phyloP scores from a whole-genome alignment of 2,329 filamentous ascomycete species.

The Talaromyces piceae region DNA sequence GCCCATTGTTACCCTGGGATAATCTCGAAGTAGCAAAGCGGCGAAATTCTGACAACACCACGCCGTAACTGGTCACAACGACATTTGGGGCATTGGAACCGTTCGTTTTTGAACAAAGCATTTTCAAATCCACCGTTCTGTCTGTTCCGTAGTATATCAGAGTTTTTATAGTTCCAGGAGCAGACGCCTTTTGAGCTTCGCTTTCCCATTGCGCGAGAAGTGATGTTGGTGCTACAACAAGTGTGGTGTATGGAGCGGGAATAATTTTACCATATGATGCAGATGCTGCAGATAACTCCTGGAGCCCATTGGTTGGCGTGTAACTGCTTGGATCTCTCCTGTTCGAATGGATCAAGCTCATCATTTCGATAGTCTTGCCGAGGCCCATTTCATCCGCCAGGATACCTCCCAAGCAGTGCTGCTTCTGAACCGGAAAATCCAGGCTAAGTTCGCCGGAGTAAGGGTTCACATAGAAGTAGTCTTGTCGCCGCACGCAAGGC shows the following conservation, averaged over 20 bases:
- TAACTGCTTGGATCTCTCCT: conserved; percentile 33
- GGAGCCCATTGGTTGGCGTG: conserved; percentile 52
- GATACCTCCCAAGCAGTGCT: conserved; percentile 88
- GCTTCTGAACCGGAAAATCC: conserved; percentile 86
- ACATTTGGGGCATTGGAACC: conserved; percentile 72
- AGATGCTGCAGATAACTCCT: conserved; percentile 53
- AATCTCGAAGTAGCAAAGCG: conserved; percentile 48
- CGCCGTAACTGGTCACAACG: conserved; percentile 90
- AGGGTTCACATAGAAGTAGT: conserved; percentile 88
- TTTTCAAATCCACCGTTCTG: conserved; percentile 69
- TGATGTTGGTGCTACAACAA: conserved; percentile 96
- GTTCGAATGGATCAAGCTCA: conserved; percentile 84
- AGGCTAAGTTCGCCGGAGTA: conserved; percentile 92
- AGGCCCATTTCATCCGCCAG: conserved; percentile 95
- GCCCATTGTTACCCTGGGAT: conserved; percentile 61
- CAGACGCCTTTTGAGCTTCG: conserved; percentile 85
- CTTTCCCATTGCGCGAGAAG: conserved; percentile 95
- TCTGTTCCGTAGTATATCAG: conserved; percentile 90
- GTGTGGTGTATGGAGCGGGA: conserved; percentile 75
- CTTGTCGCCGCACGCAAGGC: conserved; percentile 56
- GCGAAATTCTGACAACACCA: conserved; percentile 81
- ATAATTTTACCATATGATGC: conserved; percentile 52
- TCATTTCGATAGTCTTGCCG: conserved; percentile 98
- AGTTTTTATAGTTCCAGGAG: conserved; percentile 70
- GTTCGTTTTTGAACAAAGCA: conserved; percentile 69